phyloP scores from a whole-genome alignment of 169 alveolate genomes.

The Toxoplasma gondii region DNA sequence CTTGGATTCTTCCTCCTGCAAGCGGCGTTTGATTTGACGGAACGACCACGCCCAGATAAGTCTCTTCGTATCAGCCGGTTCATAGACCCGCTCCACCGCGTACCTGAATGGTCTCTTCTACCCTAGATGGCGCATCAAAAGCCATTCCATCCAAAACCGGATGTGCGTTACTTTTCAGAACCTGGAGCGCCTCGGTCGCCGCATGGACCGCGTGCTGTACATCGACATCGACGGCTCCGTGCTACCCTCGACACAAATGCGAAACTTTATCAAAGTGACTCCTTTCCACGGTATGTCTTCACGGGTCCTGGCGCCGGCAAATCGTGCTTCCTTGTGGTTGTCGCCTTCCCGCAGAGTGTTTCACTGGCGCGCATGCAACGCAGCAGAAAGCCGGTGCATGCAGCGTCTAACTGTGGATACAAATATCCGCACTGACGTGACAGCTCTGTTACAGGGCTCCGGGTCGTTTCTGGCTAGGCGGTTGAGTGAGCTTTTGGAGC shows the following conservation, averaged over 20 bases:
- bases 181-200: slow-evolving; percentile 83
- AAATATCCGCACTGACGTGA: background rate
- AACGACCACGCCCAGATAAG: no score
- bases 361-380: background rate
- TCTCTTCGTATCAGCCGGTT: no score
- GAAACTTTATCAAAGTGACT: slow-evolving; percentile 56
- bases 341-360: background rate
- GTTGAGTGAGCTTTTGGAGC: no score
- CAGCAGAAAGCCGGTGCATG: background rate
- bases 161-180: slow-evolving; percentile 37
- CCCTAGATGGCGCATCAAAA: no score
- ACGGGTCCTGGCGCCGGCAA: background rate
- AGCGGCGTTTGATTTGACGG: no score
- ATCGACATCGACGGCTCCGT: slow-evolving; percentile 86
- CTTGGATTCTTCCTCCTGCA: no score
- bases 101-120: no score
- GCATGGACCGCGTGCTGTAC: slow-evolving; percentile 83
- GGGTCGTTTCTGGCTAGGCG: no score
- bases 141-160: no score
- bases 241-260: slow-evolving; percentile 65
- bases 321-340: background rate
- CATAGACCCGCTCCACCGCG: no score
- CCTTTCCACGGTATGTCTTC: slow-evolving; percentile 52
- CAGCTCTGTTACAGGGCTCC: no score
- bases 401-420: background rate